These are phyloP conservation scores for Pseudomassariella vexata DNA, from an alignment of 2,329 filamentous ascomycete species.

Conservation along the genomic window DNA sequence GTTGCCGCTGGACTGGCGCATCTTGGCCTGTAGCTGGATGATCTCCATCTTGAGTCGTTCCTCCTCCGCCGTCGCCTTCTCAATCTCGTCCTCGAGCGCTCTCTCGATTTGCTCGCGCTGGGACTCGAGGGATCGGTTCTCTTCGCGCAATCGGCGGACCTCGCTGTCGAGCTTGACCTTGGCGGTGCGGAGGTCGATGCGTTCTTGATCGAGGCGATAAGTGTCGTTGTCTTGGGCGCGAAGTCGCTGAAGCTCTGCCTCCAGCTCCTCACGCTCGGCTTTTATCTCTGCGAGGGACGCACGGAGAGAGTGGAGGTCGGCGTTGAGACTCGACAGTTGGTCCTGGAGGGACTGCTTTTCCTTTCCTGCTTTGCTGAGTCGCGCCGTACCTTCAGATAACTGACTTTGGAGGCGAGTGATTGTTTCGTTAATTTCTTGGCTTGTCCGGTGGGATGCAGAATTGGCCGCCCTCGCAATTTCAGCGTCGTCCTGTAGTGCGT, in stretches of 20 bases:
- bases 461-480: conserved; percentile 2
- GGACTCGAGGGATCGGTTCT: conserved; percentile 51
- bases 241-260: conserved; percentile 51
- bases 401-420: conserved; percentile 50
- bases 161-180: conserved; percentile 65
- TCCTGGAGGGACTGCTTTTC: conserved; percentile 62
- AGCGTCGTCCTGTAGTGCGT: conserved; percentile 15
- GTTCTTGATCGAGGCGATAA: conserved; percentile 61
- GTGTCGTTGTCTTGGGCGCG: conserved; percentile 52
- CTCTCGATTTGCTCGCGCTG: conserved; percentile 55
- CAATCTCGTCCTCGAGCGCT: conserved; percentile 60
- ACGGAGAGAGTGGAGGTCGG: conserved; percentile 55
- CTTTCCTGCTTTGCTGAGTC: conserved; percentile 48
- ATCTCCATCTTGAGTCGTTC: conserved; percentile 53
- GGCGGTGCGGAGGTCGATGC: conserved; percentile 60
- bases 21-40: conserved; percentile 41
- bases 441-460: conserved; percentile 3
- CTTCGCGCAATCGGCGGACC: conserved; percentile 57
- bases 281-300: conserved; percentile 51
- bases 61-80: conserved; percentile 61
- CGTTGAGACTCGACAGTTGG: conserved; percentile 51
- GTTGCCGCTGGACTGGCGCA: conserved; percentile 37
- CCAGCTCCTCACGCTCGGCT: conserved; percentile 62
- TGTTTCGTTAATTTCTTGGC: conserved; percentile 24
- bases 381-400: conserved; percentile 51